Evolutionary conservation across 2,329 filamentous ascomycete species (phyloP).

Genomic region (Colletotrichum gigasporum): DNA sequence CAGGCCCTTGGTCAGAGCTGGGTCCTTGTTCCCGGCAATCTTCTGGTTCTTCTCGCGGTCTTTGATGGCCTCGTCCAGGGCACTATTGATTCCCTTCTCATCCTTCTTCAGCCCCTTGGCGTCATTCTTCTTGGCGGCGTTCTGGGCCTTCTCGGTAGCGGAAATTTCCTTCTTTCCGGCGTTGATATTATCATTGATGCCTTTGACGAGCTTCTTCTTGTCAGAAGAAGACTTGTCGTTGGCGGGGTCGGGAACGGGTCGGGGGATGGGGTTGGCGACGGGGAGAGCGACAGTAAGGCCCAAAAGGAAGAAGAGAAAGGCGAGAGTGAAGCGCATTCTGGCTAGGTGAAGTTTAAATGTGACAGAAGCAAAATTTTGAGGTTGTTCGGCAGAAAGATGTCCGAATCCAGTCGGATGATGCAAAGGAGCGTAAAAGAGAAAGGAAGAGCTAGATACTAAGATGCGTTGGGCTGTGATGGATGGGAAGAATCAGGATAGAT

Average conservation of each 20-base stretch:
- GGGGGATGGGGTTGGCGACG: too few relatives aligned
- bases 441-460: not conserved
- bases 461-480: not conserved
- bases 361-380: not conserved
- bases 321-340: slow-evolving; percentile 21
- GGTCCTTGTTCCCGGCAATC: slow-evolving; percentile 19
- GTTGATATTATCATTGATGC: slow-evolving; percentile 22
- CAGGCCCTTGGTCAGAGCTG: slow-evolving; percentile 1
- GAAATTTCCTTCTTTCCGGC: slow-evolving; percentile 18
- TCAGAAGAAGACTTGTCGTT: not conserved
- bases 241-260: not conserved
- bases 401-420: slow-evolving; percentile 16
- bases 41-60: slow-evolving; percentile 22
- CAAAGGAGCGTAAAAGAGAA: too few relatives aligned
- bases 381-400: too few relatives aligned
- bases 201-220: slow-evolving; percentile 21
- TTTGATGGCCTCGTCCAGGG: slow-evolving; percentile 10
- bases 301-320: not conserved
- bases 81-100: slow-evolving; percentile 9
- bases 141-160: slow-evolving; percentile 1
- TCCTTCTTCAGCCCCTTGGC: slow-evolving; percentile 15
- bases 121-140: not conserved
- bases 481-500: not conserved
- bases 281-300: not conserved
- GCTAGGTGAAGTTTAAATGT: not conserved